Evolutionary conservation across 352 stramenopile species (phyloP).

Genomic region (Globisporangium parvum): DNA sequence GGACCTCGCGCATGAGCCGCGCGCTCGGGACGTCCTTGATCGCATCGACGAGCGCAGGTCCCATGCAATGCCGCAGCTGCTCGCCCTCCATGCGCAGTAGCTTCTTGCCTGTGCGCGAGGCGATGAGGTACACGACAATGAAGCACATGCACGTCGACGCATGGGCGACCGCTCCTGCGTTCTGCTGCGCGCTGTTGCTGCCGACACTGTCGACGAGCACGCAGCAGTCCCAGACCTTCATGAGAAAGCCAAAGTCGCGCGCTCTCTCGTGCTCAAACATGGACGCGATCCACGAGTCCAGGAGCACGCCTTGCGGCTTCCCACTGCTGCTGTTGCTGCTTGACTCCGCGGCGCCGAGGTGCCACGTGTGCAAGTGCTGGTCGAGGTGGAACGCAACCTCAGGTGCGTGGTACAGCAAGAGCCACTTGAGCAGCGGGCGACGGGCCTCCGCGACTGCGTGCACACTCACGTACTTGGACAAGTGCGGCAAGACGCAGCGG

Average conservation of each 20-base stretch:
- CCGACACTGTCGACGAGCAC: constrained; percentile 28
- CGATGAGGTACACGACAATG: constrained; percentile 40
- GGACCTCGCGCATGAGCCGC: constrained; percentile 33
- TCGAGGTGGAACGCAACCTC: constrained; percentile 68
- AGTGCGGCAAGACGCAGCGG: constrained; percentile 41
- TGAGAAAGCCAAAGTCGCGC: constrained; percentile 42
- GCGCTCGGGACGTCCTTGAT: constrained; percentile 23
- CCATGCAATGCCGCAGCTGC: constrained; percentile 67
- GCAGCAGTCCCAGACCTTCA: constrained; percentile 71
- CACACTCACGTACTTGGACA: constrained; percentile 27
- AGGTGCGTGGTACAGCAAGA: constrained; percentile 74
- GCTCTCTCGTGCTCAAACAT: constrained; percentile 61
- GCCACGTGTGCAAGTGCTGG: constrained; percentile 67
- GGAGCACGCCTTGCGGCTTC: constrained; percentile 24
- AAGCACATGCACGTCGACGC: constrained; percentile 41
- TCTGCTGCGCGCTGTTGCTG: not conserved
- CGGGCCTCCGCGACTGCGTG: constrained; percentile 25
- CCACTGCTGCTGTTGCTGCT: constrained; percentile 1
- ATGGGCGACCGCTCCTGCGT: constrained; percentile 8
- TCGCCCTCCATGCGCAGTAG: constrained; percentile 69
- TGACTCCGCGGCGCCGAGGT: constrained; percentile 18
- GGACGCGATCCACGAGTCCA: constrained; percentile 66
- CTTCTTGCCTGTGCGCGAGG: constrained; percentile 36
- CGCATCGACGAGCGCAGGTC: constrained; percentile 41
- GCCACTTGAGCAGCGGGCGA: constrained; percentile 50